These are phyloP conservation scores for Lithocarpus polystachyus DNA, from an alignment of 306 rosid species.

Conservation along the genomic window DNA sequence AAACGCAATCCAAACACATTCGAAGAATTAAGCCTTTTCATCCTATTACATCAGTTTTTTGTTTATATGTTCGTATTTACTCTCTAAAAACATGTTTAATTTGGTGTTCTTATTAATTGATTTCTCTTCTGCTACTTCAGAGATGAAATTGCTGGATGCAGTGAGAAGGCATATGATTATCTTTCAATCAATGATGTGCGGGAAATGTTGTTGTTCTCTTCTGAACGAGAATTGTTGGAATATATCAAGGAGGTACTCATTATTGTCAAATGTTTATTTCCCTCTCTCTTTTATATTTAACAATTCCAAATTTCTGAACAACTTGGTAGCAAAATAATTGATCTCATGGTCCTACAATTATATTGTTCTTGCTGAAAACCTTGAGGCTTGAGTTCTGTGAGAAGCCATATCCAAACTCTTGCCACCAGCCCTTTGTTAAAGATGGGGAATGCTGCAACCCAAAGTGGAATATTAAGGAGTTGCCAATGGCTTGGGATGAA, in stretches of 20 bases:
- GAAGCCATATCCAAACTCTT: not conserved
- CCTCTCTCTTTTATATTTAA: too few relatives aligned
- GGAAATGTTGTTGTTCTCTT: slow-evolving; percentile 65
- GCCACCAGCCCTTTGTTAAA: not conserved
- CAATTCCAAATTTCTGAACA: not conserved
- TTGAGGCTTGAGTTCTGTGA: not conserved
- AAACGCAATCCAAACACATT: too few relatives aligned
- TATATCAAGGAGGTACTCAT: slow-evolving; percentile 66
- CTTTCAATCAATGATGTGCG: slow-evolving; percentile 78
- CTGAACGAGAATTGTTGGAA: slow-evolving; percentile 64
- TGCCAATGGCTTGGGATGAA: not conserved
- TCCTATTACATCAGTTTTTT: not conserved
- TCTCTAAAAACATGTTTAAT: not conserved
- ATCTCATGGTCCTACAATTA: not conserved
- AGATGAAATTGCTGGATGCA: slow-evolving; percentile 97
- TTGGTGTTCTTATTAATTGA: slow-evolving; percentile 15
- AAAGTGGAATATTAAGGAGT: not conserved
- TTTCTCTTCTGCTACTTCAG: slow-evolving; percentile 39
- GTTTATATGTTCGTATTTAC: not conserved
- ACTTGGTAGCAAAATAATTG: not conserved
- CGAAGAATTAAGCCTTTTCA: not conserved
- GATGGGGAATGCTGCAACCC: not conserved
- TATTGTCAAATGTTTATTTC: not conserved
- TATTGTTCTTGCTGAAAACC: not conserved
- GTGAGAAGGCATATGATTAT: slow-evolving; percentile 92